Evolutionary conservation across 441 rosid genomes (phyloP), one percentile per base, ranked within the genome.

Genomic region (Gossypium gossypioides): DNA sequence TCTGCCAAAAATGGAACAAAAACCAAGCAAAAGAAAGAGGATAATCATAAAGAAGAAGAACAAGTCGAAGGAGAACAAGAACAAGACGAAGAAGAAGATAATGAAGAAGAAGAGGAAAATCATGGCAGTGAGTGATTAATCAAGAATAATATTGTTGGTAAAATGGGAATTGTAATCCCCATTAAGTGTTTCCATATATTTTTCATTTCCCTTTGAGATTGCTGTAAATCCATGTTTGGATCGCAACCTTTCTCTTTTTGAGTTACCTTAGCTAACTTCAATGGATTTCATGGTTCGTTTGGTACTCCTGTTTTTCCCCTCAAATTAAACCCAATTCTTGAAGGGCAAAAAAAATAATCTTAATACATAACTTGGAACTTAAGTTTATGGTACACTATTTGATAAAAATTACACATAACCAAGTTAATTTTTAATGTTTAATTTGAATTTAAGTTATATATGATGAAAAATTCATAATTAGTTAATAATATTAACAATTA

Each of bases 1-100:
- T 78, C 77, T 21, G 55, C 75, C 48, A 80, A 81, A 70, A 65
- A 69, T 69, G 75, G 29, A 27, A 79, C 71, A 25, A 76, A 63
- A 58, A 79, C 74, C 64, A 78, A 80, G 73, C 76, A 56, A 48
- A 73, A 50, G 15, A 61, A 77, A 54, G 52, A 5, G 9, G 72
- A 29, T 7, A 48, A 67, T 37, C 71, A 75, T 27, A 42, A 25
- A 32, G 59, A 63, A 46, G 21, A 58, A 0, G 72, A 57, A 12
- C 66, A 22, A 0, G 13, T 40, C 21, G 51, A 59, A 32, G 52
- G 65, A 6, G 48, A 13, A 2, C 10, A 51, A 16, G 16, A 10
- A 8, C 12, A 64, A 1, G 22, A 0, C 15, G 51, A 51, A 6
- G 22, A n/a, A 51, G 56, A 68, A 7, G 68, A 56, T 4, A 64